Evolutionary conservation across 768 basidiomycete species (phyloP).

Genomic region (Lentinula guzmanii): DNA sequence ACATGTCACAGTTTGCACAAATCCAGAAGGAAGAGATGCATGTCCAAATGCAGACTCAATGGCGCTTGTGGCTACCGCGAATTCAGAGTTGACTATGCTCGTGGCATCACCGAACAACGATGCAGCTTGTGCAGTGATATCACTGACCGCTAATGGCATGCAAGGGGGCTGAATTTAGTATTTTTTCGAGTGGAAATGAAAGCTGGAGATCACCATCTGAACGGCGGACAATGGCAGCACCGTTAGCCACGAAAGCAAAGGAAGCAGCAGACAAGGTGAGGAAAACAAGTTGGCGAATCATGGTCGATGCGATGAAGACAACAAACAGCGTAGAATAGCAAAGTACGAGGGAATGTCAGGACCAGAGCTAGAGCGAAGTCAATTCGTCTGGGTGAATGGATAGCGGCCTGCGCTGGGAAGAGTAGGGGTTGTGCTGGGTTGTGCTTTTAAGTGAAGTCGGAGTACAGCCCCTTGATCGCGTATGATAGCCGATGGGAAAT

Average conservation of each 20-base stretch:
- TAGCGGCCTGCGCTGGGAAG: constrained; percentile 4
- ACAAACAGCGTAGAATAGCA: not conserved
- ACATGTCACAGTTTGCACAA: not conserved
- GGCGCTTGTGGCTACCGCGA: not conserved
- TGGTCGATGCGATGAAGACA: not conserved
- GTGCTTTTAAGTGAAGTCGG: not conserved
- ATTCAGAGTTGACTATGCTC: not conserved
- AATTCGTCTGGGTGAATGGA: not conserved
- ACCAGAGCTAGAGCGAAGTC: not conserved
- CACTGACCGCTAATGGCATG: not conserved
- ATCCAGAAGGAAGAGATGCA: not conserved
- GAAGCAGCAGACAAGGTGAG: not conserved
- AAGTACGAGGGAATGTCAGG: not conserved
- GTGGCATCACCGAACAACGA: not conserved
- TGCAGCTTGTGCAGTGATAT: not conserved
- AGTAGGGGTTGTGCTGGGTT: not conserved
- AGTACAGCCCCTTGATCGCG: not conserved
- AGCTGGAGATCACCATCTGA: not conserved
- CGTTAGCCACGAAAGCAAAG: not conserved
- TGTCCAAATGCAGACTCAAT: not conserved
- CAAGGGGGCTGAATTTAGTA: no score
- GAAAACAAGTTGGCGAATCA: not conserved
- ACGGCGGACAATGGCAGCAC: not conserved
- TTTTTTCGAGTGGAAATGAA: no score
- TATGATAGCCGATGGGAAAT: not conserved